Percentiles rank a stretch among this genome's conserved stretches.
phyloP scores from a whole-genome alignment of 2,329 filamentous ascomycete species.

The Madurella fahalii region DNA sequence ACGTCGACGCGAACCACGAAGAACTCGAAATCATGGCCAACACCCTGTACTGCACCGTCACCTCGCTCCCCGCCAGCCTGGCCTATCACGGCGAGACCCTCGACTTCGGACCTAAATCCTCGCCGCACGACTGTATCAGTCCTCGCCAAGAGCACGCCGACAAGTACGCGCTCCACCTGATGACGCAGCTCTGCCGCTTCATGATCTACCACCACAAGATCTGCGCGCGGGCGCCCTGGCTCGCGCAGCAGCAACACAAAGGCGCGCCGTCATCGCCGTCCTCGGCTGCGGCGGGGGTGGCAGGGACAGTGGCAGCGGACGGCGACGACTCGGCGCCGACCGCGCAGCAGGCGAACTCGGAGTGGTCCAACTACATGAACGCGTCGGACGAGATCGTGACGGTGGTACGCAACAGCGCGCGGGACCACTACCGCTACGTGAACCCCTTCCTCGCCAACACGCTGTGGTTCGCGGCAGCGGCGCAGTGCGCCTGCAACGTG shows the following conservation, averaged over 20 bases:
- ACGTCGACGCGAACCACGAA: slow-evolving; percentile 24
- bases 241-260: not conserved
- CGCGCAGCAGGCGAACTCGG: slow-evolving; percentile 13
- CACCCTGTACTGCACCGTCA: slow-evolving; percentile 29
- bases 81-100: slow-evolving; percentile 31
- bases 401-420: slow-evolving; percentile 27
- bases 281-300: too few species aligned
- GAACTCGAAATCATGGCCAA: slow-evolving; percentile 31
- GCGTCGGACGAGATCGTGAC: slow-evolving; percentile 30
- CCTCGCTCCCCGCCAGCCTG: slow-evolving; percentile 29
- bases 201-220: slow-evolving; percentile 34
- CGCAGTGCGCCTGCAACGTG: slow-evolving; percentile 23
- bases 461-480: slow-evolving; percentile 32
- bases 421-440: slow-evolving; percentile 29
- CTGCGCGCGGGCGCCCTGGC: slow-evolving; percentile 22
- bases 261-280: too few species aligned
- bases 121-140: slow-evolving; percentile 10
- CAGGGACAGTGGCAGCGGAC: not conserved
- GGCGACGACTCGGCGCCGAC: not conserved
- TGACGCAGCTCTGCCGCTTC: slow-evolving; percentile 33
- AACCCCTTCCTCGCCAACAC: slow-evolving; percentile 33
- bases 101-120: slow-evolving; percentile 21
- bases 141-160: slow-evolving; percentile 27
- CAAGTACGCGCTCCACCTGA: slow-evolving; percentile 33
- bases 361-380: slow-evolving; percentile 29